Evolutionary conservation across 768 basidiomycete species (phyloP).

Genomic region (Collybia sordida): DNA sequence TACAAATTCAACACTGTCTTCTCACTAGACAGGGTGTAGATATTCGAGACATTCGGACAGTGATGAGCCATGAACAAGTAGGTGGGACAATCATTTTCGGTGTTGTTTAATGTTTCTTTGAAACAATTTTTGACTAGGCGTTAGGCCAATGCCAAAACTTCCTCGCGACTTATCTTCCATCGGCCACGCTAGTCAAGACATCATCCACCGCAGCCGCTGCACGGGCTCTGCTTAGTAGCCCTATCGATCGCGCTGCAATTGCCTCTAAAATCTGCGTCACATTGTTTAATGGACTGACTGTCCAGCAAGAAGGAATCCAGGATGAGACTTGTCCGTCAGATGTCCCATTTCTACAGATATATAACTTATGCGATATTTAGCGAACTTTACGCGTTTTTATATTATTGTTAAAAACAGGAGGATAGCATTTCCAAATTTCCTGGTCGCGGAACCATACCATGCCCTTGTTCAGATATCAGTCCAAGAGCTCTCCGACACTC

Average conservation of each 20-base stretch:
- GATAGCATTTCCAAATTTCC: constrained; percentile 7
- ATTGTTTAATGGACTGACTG: constrained; percentile 60
- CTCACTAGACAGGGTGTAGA: constrained; percentile 59
- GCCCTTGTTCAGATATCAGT: constrained; percentile 32
- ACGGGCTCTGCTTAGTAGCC: constrained; percentile 39
- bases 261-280: constrained; percentile 65
- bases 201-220: constrained; percentile 77
- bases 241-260: constrained; percentile 64
- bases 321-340: constrained; percentile 45
- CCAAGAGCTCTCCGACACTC: constrained; percentile 8
- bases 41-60: constrained; percentile 49
- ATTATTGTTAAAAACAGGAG: constrained; percentile 43
- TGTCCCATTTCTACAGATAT: not conserved
- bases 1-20: constrained; percentile 70
- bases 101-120: not conserved
- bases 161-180: constrained; percentile 51
- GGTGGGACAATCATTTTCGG: constrained; percentile 1
- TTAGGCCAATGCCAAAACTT: constrained; percentile 77
- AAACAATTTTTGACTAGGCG: constrained; percentile 38
- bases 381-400: constrained; percentile 71
- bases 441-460: constrained; percentile 13
- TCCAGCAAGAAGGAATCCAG: constrained; percentile 65
- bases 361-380: constrained; percentile 30
- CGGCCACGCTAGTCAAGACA: constrained; percentile 51
- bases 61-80: constrained; percentile 84